Evolutionary conservation across 805 yeast genomes (phyloP).

Genomic region (Suhomyces prunicola): DNA sequence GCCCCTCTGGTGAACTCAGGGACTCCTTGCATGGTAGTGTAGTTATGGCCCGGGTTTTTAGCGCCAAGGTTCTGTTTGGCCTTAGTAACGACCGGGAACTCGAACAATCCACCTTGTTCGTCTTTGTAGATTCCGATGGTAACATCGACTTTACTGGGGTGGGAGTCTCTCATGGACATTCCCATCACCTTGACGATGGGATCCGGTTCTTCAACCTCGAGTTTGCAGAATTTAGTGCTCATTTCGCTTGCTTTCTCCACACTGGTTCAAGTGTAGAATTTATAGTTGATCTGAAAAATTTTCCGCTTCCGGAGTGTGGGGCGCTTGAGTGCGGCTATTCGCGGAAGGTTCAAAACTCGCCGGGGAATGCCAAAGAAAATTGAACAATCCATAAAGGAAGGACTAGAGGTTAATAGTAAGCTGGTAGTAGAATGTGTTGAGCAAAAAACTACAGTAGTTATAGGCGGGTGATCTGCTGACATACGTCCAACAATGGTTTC

Average conservation of each 20-base stretch:
- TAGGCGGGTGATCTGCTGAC: not conserved
- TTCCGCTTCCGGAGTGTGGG: not conserved
- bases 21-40: conserved; percentile 41
- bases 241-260: conserved; percentile 1
- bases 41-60: conserved; percentile 44
- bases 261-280: not conserved
- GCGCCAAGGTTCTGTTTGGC: conserved; percentile 32
- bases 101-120: conserved; percentile 33
- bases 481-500: not conserved
- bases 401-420: not conserved
- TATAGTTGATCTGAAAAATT: not conserved
- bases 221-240: conserved; percentile 14
- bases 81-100: conserved; percentile 35
- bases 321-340: not conserved
- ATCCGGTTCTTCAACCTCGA: conserved; percentile 22
- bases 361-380: not conserved
- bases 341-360: not conserved
- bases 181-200: conserved; percentile 25
- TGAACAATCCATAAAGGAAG: not conserved
- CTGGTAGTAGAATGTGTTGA: not conserved
- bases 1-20: conserved; percentile 36
- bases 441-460: not conserved
- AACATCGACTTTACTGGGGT: conserved; percentile 37
- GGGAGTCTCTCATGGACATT: conserved; percentile 21
- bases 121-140: conserved; percentile 46